Conservation (phyloP, 2,329 filamentous ascomycete species). For the Beauveria rudraprayagi region DNA sequence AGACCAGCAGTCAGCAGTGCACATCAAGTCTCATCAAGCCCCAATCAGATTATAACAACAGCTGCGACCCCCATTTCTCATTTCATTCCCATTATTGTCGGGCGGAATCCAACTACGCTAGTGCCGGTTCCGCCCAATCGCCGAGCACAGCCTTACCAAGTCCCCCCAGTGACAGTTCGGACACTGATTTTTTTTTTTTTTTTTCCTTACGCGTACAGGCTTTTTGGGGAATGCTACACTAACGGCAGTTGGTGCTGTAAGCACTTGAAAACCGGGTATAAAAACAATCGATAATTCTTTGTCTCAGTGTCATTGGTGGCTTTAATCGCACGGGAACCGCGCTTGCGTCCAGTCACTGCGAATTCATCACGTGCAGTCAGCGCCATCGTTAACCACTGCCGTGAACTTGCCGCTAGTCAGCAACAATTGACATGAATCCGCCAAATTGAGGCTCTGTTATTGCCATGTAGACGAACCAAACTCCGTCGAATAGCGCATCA, state of each 20-base stretch:
- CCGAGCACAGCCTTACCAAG: constrained; percentile 1
- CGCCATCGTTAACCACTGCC: not conserved
- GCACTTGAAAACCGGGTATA: no score
- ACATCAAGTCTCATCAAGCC: not conserved
- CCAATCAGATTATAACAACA: not conserved
- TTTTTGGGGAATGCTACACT: no score
- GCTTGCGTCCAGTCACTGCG: not conserved
- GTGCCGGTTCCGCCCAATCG: not conserved
- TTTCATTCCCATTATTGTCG: not conserved
- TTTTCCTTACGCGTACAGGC: no score
- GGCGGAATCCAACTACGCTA: not conserved
- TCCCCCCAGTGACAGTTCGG: no score
- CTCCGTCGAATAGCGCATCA: not conserved
- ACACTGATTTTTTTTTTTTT: no score
- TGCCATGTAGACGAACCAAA: not conserved
- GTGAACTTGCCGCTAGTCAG: not conserved
- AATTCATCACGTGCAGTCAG: not conserved
- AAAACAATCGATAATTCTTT: no score
- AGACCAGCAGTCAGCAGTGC: not conserved
- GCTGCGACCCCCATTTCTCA: not conserved
- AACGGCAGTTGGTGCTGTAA: no score
- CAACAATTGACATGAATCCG: not conserved
- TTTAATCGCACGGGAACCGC: not conserved
- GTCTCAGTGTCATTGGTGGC: not conserved
- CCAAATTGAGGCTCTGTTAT: not conserved